Evolutionary conservation across 352 stramenopile species (phyloP).

Genomic region (Poterioochromonas sp.): DNA sequence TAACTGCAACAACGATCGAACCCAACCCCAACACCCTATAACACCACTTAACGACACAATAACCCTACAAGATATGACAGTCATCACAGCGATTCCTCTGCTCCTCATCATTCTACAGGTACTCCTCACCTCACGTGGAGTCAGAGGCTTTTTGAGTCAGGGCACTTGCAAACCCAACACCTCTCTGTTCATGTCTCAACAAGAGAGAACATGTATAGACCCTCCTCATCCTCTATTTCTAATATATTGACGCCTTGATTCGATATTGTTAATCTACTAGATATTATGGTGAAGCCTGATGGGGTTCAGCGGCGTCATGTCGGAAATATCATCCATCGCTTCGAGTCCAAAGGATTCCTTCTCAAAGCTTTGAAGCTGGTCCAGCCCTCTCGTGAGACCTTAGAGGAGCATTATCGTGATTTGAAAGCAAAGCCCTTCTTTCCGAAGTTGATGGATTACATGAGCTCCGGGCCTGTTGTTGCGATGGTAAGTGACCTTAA

Average conservation of each 20-base stretch:
- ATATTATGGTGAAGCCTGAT: conserved; percentile 94
- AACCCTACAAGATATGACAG: no score
- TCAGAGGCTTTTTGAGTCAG: no score
- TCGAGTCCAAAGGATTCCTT: conserved; percentile 95
- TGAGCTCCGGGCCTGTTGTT: conserved; percentile 76
- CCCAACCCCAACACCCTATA: no score
- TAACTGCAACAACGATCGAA: no score
- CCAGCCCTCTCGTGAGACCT: conserved; percentile 57
- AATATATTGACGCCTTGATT: neutral
- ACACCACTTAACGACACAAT: no score
- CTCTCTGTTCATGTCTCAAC: no score
- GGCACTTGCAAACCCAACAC: no score
- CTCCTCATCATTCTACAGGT: no score
- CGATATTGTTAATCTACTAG: neutral
- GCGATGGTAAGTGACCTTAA: conserved; percentile 40
- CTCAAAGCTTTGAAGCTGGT: conserved; percentile 87
- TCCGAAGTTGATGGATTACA: conserved; percentile 86
- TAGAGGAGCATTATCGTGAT: conserved; percentile 67
- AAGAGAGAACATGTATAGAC: no score
- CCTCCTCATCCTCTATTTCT: neutral
- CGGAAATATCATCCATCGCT: conserved; percentile 93
- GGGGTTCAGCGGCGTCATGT: conserved; percentile 87
- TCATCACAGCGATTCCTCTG: no score
- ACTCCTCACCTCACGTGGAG: no score
- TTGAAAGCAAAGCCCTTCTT: conserved; percentile 70